A percentile compares a stretch with the other conserved stretches of the same genome.
Conservation (phyloP, 257 asterid genomes). For the Coffea canephora region DNA sequence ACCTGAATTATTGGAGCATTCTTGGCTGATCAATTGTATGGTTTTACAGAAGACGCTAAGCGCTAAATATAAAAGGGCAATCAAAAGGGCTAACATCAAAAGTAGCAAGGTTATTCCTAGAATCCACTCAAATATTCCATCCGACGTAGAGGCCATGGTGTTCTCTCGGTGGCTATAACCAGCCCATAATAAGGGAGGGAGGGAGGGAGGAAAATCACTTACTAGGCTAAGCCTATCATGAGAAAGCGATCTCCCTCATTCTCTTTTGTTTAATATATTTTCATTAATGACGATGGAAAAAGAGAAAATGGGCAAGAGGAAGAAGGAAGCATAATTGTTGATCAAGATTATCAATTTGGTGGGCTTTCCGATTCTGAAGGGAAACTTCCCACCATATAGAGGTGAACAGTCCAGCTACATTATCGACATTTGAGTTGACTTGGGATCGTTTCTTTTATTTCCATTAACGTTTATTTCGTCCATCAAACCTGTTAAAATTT, state of each 20-base stretch:
- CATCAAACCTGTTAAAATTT: too few relatives aligned
- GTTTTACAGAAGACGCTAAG: not conserved
- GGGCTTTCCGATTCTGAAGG: not conserved
- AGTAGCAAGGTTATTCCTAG: not conserved
- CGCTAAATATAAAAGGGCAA: not conserved
- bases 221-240: not conserved
- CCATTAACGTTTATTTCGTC: too few relatives aligned
- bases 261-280: not conserved
- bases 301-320: not conserved
- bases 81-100: not conserved
- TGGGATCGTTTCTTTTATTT: not conserved
- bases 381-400: not conserved
- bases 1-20: not conserved
- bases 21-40: not conserved
- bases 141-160: not conserved
- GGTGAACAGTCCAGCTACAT: not conserved
- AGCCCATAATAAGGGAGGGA: not conserved
- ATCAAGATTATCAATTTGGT: not conserved
- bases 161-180: not conserved
- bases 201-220: not conserved
- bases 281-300: not conserved
- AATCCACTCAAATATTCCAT: not conserved
- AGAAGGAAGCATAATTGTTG: not conserved
- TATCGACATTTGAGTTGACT: not conserved
- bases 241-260: not conserved